phyloP scores from a whole-genome alignment of 257 asterid species.

The Solanum habrochaites region DNA sequence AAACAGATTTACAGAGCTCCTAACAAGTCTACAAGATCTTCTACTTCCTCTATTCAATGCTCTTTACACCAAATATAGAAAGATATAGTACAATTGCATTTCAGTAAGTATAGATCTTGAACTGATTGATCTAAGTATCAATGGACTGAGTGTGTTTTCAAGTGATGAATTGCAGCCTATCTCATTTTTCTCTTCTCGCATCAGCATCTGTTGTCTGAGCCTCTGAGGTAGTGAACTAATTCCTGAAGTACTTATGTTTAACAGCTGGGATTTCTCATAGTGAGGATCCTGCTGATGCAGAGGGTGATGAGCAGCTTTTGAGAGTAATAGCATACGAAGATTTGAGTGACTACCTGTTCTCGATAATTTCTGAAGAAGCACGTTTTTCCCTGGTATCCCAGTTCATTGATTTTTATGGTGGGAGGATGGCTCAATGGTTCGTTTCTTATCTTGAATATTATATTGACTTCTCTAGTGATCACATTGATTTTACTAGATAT shows the following conservation, averaged over 20 bases:
- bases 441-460: slow-evolving; percentile 14
- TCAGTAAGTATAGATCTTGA: background rate
- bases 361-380: slow-evolving; percentile 69
- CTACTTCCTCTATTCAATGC: background rate
- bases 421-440: slow-evolving; percentile 85
- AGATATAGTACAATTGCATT: background rate
- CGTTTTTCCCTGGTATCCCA: slow-evolving; percentile 64
- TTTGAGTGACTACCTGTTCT: slow-evolving; percentile 76
- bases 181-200: background rate
- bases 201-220: slow-evolving; percentile 5
- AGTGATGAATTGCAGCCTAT: background rate
- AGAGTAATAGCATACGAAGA: slow-evolving; percentile 74
- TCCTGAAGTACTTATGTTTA: background rate
- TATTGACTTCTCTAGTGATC: background rate
- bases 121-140: background rate
- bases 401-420: slow-evolving; percentile 82
- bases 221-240: background rate
- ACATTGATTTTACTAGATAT: background rate
- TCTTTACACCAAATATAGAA: background rate
- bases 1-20: background rate
- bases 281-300: slow-evolving; percentile 32
- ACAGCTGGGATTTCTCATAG: slow-evolving; percentile 29
- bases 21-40: background rate
- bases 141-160: background rate
- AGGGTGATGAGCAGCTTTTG: slow-evolving; percentile 73